These are phyloP conservation scores for Diaporthe longicolla DNA, from an alignment of 2,329 filamentous ascomycete genomes.

Conservation along the genomic window DNA sequence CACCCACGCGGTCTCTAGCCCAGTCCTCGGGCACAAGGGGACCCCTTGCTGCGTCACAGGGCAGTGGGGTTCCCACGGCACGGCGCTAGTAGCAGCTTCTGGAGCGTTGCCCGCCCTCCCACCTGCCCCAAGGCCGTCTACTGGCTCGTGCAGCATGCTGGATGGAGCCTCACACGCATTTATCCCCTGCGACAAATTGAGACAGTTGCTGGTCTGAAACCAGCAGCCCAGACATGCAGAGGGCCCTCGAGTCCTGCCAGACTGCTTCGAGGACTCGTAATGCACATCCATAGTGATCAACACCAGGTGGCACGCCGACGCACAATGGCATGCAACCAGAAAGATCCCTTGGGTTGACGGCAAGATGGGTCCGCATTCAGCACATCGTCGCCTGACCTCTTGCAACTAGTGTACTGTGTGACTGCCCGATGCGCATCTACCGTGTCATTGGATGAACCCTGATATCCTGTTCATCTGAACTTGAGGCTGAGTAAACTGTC, in stretches of 20 bases:
- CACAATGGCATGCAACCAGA: not conserved
- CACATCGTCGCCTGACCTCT: not conserved
- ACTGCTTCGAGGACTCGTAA: conserved; percentile 9
- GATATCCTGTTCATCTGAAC: conserved; percentile 16
- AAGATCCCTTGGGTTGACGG: not conserved
- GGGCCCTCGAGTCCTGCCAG: not conserved
- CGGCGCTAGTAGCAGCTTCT: conserved; percentile 21
- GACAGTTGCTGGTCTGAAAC: conserved; percentile 29
- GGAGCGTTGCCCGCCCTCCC: conserved; percentile 1
- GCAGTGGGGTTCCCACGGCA: conserved; percentile 9
- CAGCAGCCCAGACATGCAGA: conserved; percentile 11
- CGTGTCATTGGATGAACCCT: conserved; percentile 19
- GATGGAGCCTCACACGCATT: not conserved
- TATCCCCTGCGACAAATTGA: conserved; percentile 25
- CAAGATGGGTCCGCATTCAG: not conserved
- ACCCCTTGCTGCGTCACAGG: conserved; percentile 14
- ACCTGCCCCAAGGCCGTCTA: not conserved
- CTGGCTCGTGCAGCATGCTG: conserved; percentile 36
- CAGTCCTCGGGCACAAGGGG: not conserved
- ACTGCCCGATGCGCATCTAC: not conserved
- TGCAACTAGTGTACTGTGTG: too few relatives aligned
- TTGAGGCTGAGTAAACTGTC: not conserved
- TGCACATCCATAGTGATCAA: not conserved
- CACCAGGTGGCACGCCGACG: conserved; percentile 8
- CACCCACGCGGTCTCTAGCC: not conserved